A percentile compares a stretch with the other conserved stretches of the same genome.
Evolutionary conservation across 2,329 filamentous ascomycete species (phyloP).

Genomic region (Nothomitra cinnamomea): DNA sequence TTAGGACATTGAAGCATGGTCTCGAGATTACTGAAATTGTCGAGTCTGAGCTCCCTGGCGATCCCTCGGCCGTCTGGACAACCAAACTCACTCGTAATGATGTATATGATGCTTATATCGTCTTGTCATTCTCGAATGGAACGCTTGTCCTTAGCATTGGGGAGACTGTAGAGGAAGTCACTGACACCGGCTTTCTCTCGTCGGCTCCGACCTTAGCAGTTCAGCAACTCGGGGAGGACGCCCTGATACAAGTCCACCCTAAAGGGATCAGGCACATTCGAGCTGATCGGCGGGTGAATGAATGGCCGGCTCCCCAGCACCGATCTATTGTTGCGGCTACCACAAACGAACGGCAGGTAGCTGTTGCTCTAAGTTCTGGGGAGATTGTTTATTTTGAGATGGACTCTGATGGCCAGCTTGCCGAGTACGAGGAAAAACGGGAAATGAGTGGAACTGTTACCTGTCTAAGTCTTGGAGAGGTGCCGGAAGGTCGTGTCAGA

Average conservation of each 20-base stretch:
- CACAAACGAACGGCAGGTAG: slow-evolving; percentile 85
- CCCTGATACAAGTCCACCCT: slow-evolving; percentile 87
- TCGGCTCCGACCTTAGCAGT: slow-evolving; percentile 81
- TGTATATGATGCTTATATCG: slow-evolving; percentile 82
- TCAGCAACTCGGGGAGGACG: slow-evolving; percentile 85
- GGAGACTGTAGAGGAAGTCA: slow-evolving; percentile 91
- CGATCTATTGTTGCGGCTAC: slow-evolving; percentile 88
- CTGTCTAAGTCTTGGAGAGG: slow-evolving; percentile 80
- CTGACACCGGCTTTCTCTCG: slow-evolving; percentile 80
- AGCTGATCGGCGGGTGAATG: slow-evolving; percentile 59
- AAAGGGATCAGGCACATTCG: slow-evolving; percentile 87
- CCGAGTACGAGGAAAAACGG: slow-evolving; percentile 88
- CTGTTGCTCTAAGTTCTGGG: slow-evolving; percentile 82
- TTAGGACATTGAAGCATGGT: slow-evolving; percentile 83
- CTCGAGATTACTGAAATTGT: slow-evolving; percentile 88
- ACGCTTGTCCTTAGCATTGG: slow-evolving; percentile 90
- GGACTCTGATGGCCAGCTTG: slow-evolving; percentile 76
- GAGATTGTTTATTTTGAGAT: slow-evolving; percentile 98
- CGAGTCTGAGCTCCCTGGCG: slow-evolving; percentile 76
- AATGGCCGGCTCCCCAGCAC: slow-evolving; percentile 88
- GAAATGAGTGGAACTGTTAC: slow-evolving; percentile 94
- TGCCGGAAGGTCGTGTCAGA: slow-evolving; percentile 74
- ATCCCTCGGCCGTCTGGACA: slow-evolving; percentile 89
- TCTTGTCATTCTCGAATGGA: slow-evolving; percentile 80
- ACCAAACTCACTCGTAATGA: slow-evolving; percentile 71